phyloP scores from a whole-genome alignment of 2,329 filamentous ascomycete species.

The Colletotrichum shisoi region DNA sequence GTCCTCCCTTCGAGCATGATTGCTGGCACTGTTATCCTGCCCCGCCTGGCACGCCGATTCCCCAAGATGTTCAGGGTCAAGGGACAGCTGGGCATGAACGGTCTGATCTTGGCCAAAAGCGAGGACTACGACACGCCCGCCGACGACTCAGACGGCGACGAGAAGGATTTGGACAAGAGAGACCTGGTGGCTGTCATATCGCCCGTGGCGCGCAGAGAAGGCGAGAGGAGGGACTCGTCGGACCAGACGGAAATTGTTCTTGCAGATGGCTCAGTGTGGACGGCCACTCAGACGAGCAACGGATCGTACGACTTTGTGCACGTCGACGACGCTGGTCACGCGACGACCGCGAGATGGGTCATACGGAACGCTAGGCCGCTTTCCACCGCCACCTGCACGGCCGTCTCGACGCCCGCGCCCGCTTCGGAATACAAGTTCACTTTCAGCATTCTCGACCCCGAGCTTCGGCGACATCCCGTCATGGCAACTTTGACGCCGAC shows the following conservation, averaged over 20 bases:
- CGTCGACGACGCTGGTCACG: slow-evolving; percentile 64
- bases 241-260: slow-evolving; percentile 72
- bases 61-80: slow-evolving; percentile 70
- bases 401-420: slow-evolving; percentile 41
- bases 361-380: slow-evolving; percentile 50
- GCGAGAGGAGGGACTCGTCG: slow-evolving; percentile 57
- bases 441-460: slow-evolving; percentile 78
- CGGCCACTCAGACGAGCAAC: slow-evolving; percentile 59
- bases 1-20: slow-evolving; percentile 74
- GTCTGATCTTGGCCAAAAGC: slow-evolving; percentile 74
- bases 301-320: slow-evolving; percentile 73
- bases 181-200: slow-evolving; percentile 71
- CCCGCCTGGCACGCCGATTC: slow-evolving; percentile 66
- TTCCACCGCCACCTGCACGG: slow-evolving; percentile 41
- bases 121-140: slow-evolving; percentile 64
- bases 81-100: slow-evolving; percentile 70
- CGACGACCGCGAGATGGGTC: slow-evolving; percentile 74
- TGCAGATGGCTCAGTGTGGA: slow-evolving; percentile 68
- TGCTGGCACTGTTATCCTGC: slow-evolving; percentile 63
- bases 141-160: slow-evolving; percentile 60
- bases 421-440: slow-evolving; percentile 67
- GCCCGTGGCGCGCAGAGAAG: slow-evolving; percentile 57
- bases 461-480: slow-evolving; percentile 74
- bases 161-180: slow-evolving; percentile 58
- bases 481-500: slow-evolving; percentile 72